These are phyloP conservation scores for Moesziomyces parantarcticus DNA, from an alignment of 1,284 basidiomycete species.

Conservation along the genomic window DNA sequence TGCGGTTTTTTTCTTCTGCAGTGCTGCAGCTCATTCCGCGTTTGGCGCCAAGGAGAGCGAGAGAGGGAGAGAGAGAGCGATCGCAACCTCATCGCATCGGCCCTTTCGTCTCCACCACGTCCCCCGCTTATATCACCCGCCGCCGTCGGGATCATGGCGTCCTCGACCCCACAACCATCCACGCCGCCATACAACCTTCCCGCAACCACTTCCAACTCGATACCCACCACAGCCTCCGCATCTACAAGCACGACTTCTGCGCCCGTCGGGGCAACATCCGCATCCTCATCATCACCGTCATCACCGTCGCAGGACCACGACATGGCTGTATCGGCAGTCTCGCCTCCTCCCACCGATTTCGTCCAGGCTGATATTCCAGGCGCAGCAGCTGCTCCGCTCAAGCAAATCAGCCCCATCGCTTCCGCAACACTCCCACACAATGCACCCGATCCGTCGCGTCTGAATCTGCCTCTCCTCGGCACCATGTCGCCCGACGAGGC, in stretches of 20 bases:
- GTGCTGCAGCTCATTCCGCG: too few species aligned
- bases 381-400: slow-evolving; percentile 4
- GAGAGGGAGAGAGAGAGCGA: too few species aligned
- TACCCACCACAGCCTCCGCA: slow-evolving; percentile 2
- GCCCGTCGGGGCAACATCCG: slow-evolving; percentile 10
- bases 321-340: slow-evolving; percentile 26
- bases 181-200: background rate
- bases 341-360: slow-evolving; percentile 10
- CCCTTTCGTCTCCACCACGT: background rate
- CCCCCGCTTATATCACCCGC: background rate
- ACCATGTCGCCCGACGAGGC: slow-evolving; percentile 13
- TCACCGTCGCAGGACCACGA: slow-evolving; percentile 21
- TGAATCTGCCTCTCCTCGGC: slow-evolving; percentile 18
- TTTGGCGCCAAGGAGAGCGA: too few species aligned
- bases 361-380: slow-evolving; percentile 3
- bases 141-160: background rate
- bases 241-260: slow-evolving; percentile 6
- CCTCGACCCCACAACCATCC: background rate
- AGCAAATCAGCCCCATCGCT: slow-evolving; percentile 22
- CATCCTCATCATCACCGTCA: slow-evolving; percentile 20
- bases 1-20: too few species aligned
- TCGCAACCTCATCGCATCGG: background rate
- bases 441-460: slow-evolving; percentile 1
- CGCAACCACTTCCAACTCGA: slow-evolving; percentile 3
- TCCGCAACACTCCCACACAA: slow-evolving; percentile 13